Percentiles rank a stretch among this genome's conserved stretches.
Conservation (phyloP, 169 alveolate genomes). For the Toxoplasma gondii region DNA sequence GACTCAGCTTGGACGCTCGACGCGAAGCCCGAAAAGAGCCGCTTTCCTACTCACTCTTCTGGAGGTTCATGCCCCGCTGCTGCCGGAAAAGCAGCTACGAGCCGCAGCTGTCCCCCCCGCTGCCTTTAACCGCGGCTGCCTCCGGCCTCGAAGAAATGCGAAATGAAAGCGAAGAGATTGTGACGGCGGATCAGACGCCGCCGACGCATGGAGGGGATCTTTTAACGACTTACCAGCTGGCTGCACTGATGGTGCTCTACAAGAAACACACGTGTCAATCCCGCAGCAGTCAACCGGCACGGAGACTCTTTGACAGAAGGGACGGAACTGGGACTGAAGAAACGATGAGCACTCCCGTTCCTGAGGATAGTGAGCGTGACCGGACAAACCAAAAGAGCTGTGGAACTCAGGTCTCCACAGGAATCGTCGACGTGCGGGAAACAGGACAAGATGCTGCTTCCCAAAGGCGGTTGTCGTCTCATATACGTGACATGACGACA, state of each 20-base stretch:
- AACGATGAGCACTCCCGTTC: background rate
- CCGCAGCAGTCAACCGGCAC: background rate
- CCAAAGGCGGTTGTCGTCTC: background rate
- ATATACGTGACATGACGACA: background rate
- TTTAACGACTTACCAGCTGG: conserved; percentile 16
- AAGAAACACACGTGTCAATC: background rate
- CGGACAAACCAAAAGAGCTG: background rate
- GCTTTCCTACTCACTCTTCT: background rate
- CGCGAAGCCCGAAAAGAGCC: conserved; percentile 61
- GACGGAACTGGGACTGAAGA: background rate
- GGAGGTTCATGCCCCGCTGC: background rate
- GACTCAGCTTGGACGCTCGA: conserved; percentile 75
- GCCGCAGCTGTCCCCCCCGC: background rate
- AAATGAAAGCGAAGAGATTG: background rate
- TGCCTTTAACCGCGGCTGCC: background rate
- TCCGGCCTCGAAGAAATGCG: background rate
- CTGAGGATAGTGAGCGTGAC: background rate
- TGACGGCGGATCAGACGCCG: background rate
- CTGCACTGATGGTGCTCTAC: conserved; percentile 15
- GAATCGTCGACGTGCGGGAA: background rate
- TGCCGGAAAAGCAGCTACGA: background rate
- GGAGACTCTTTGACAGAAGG: background rate
- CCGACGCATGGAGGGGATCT: conserved; percentile 1
- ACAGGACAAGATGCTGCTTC: background rate
- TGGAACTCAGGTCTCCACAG: background rate